These are phyloP conservation scores for Ophiostoma novo-ulmi DNA, from an alignment of 2,329 filamentous ascomycete genomes.

Conservation along the genomic window DNA sequence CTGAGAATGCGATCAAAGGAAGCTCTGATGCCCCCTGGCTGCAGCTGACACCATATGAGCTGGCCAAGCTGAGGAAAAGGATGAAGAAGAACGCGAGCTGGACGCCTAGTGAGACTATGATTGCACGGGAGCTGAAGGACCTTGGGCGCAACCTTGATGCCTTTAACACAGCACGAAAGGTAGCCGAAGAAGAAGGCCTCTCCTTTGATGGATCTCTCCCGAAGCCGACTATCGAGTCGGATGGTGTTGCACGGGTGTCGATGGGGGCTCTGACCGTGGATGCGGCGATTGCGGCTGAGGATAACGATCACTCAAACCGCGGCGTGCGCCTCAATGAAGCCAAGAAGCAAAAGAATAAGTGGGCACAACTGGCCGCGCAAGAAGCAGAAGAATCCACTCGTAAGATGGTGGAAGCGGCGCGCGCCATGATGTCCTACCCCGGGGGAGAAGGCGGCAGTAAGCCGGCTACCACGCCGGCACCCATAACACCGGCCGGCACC, in stretches of 20 bases:
- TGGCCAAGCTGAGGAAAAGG: slow-evolving; percentile 67
- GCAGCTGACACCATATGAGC: slow-evolving; percentile 59
- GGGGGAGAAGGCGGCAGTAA: background rate
- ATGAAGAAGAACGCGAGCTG: slow-evolving; percentile 92
- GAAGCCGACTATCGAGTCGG: slow-evolving; percentile 42
- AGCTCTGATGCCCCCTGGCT: slow-evolving; percentile 60
- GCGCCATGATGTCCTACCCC: slow-evolving; percentile 31
- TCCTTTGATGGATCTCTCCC: slow-evolving; percentile 50
- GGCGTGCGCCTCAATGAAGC: slow-evolving; percentile 76
- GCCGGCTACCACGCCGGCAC: slow-evolving; percentile 2
- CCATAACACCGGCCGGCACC: slow-evolving; percentile 15
- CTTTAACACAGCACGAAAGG: slow-evolving; percentile 56
- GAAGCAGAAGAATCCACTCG: slow-evolving; percentile 46
- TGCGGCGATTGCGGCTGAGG: slow-evolving; percentile 50
- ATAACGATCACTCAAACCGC: slow-evolving; percentile 62
- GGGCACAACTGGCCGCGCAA: slow-evolving; percentile 57
- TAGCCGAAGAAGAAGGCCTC: slow-evolving; percentile 61
- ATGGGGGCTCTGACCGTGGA: slow-evolving; percentile 57
- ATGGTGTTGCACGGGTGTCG: slow-evolving; percentile 49
- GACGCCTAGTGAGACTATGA: slow-evolving; percentile 82
- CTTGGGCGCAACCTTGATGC: slow-evolving; percentile 63
- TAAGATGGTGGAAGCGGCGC: slow-evolving; percentile 33
- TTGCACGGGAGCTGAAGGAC: slow-evolving; percentile 67
- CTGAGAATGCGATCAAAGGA: slow-evolving; percentile 54
- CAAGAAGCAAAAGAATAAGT: slow-evolving; percentile 64